Conservation (phyloP, 2,329 filamentous ascomycete genomes). For the Gnomoniopsis sp. region DNA sequence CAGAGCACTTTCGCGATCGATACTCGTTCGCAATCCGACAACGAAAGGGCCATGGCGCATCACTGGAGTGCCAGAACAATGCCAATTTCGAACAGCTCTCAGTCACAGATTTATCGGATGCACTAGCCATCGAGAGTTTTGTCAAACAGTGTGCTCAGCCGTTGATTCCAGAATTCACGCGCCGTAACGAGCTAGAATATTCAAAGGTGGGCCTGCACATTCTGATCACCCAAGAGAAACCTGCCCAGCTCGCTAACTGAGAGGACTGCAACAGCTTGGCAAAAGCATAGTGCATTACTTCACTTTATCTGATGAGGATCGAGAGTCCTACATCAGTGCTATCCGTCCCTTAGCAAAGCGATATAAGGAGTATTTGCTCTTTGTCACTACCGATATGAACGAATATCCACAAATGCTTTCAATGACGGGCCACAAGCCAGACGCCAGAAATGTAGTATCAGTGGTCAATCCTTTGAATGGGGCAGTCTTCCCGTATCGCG, state of each 20-base stretch:
- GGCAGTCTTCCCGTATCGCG: constrained; percentile 38
- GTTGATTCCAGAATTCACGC: constrained; percentile 41
- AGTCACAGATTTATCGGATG: constrained; percentile 28
- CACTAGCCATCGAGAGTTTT: constrained; percentile 34
- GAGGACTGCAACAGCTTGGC: constrained; percentile 17
- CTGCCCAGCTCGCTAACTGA: constrained; percentile 27
- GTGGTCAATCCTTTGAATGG: constrained; percentile 43
- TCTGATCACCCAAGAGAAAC: too few species aligned
- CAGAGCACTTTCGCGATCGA: constrained; percentile 34
- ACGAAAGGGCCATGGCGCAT: constrained; percentile 12
- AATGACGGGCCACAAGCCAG: constrained; percentile 34
- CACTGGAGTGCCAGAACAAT: constrained; percentile 39
- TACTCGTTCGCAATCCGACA: constrained; percentile 38
- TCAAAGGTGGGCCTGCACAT: constrained; percentile 36
- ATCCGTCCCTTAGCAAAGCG: constrained; percentile 40
- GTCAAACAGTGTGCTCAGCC: constrained; percentile 35
- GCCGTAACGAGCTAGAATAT: constrained; percentile 41
- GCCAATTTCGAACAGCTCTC: constrained; percentile 32
- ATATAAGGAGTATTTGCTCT: constrained; percentile 44
- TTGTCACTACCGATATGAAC: constrained; percentile 42
- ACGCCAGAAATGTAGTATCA: constrained; percentile 31
- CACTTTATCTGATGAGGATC: constrained; percentile 26
- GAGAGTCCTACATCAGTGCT: constrained; percentile 31
- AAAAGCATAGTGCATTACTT: constrained; percentile 34
- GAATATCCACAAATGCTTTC: constrained; percentile 43